phyloP scores from a whole-genome alignment of 2,329 filamentous ascomycete species.

The Macrophomina pseudophaseolina region DNA sequence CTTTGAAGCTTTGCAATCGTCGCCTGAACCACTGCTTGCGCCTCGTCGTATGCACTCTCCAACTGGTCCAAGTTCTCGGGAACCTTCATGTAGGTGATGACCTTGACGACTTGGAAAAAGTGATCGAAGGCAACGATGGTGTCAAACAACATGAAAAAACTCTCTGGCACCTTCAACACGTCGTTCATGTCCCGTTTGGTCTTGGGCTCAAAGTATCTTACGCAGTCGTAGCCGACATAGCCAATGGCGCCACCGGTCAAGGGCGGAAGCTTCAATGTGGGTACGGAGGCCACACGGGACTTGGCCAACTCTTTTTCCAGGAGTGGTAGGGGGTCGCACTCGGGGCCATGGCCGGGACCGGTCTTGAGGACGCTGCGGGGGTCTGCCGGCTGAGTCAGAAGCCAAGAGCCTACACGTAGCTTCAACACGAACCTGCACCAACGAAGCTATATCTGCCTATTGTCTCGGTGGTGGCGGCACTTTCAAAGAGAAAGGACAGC shows the following conservation, averaged over 20 bases:
- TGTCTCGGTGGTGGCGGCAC: constrained; percentile 86
- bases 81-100: constrained; percentile 87
- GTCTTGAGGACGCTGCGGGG: constrained; percentile 81
- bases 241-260: constrained; percentile 92
- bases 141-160: constrained; percentile 95
- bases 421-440: constrained; percentile 67
- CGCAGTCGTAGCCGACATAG: constrained; percentile 97
- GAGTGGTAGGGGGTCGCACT: constrained; percentile 79
- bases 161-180: constrained; percentile 86
- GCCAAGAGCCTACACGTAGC: not conserved
- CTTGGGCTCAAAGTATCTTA: constrained; percentile 97
- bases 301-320: constrained; percentile 81
- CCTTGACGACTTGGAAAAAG: constrained; percentile 90
- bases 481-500: constrained; percentile 94
- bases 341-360: constrained; percentile 83
- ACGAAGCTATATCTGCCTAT: constrained; percentile 97
- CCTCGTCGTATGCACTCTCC: constrained; percentile 71
- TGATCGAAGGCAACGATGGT: constrained; percentile 94
- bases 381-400: constrained; percentile 46
- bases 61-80: constrained; percentile 61
- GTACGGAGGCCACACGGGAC: constrained; percentile 80
- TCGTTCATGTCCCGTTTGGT: constrained; percentile 90
- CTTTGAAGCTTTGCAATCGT: constrained; percentile 75
- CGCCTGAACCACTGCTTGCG: constrained; percentile 66
- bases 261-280: constrained; percentile 80